Base-by-base conservation (phyloP, 345 rosid species). In the Citrus glauca region DNA sequence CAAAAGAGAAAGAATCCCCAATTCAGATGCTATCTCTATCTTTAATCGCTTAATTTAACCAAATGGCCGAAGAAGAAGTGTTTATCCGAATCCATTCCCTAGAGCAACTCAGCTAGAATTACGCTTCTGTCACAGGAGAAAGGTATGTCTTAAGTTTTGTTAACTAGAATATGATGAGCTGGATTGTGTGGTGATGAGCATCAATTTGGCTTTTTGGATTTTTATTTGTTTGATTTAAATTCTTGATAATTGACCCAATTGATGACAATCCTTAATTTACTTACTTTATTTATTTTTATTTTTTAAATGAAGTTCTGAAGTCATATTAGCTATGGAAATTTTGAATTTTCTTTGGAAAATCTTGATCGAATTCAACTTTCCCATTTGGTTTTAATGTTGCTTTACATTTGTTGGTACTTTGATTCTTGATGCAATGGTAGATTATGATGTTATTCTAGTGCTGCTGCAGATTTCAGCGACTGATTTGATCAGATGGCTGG, bases 401-500 rank as follows among this genome's bases (percentile, higher is more conserved):
- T 61, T 0, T 53, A 25, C 42, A n/a, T 25, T 33, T 48, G 37
- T 16, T 30, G 35, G 64, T 16, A 16, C 59, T 64, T 32, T 27
- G 72, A 66, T 33, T 17, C n/a, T 59, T 53, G 28, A 27, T 66
- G 25, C 53, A 59, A 24, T 72, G 53, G 17, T 69, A 48, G 75
- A 40, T 20, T 55, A 4, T 28, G 69, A 48, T 69, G 48, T 24
- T 53, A 33, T 9, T 40, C 74, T 64, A 20, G 57, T 35, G 59
- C 66, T 78, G 64, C 59, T 77, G 82, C 78, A 67, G 78, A 77
- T 81, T 68, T 75, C 24, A 73, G 81, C 63, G 75, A 74, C 73
- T 77, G 64, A 73, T 73, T 73, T 38, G 64, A 81, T 80, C 75
- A 50, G 37, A 93, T 92, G 97, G 91, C 87, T 24, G 91, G 81